These are phyloP conservation scores for Nannochloris sp. DNA, from an alignment of 139 green algal genomes.

Conservation along the genomic window DNA sequence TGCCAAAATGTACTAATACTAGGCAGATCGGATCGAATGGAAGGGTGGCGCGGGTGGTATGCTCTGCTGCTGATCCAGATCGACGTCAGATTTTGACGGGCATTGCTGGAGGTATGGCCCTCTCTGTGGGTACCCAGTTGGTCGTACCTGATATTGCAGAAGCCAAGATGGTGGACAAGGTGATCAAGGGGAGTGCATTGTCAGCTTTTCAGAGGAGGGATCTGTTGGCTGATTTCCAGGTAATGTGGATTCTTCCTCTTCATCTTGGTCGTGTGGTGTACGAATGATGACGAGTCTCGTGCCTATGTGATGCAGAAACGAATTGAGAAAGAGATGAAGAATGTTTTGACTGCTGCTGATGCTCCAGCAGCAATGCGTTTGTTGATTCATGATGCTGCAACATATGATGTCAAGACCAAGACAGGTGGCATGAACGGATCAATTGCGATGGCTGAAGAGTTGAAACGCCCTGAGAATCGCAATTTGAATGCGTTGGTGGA, in stretches of 20 bases:
- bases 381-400: conserved; percentile 62
- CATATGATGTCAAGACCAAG: conserved; percentile 54
- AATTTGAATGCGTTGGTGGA: conserved; percentile 44
- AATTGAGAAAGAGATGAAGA: conserved; percentile 27
- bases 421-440: conserved; percentile 69
- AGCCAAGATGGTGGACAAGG: conserved; percentile 2
- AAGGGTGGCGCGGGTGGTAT: neutral
- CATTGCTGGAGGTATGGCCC: neutral
- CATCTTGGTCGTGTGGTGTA: neutral
- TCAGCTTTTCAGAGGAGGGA: conserved; percentile 12
- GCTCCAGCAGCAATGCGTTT: conserved; percentile 37
- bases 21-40: neutral
- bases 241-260: neutral
- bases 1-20: no score
- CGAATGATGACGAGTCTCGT: neutral
- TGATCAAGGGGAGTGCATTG: conserved; percentile 1
- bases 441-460: conserved; percentile 61
- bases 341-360: conserved; percentile 49
- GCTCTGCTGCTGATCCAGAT: neutral
- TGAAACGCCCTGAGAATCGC: conserved; percentile 56
- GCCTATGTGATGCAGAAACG: neutral
- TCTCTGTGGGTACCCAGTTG: neutral
- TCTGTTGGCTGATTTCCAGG: conserved; percentile 10
- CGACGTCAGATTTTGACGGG: neutral
- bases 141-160: neutral